A percentile compares a stretch with the other conserved stretches of the same genome.
These are phyloP conservation scores for Prosopis cineraria DNA, from an alignment of 306 rosid species.

Conservation along the genomic window DNA sequence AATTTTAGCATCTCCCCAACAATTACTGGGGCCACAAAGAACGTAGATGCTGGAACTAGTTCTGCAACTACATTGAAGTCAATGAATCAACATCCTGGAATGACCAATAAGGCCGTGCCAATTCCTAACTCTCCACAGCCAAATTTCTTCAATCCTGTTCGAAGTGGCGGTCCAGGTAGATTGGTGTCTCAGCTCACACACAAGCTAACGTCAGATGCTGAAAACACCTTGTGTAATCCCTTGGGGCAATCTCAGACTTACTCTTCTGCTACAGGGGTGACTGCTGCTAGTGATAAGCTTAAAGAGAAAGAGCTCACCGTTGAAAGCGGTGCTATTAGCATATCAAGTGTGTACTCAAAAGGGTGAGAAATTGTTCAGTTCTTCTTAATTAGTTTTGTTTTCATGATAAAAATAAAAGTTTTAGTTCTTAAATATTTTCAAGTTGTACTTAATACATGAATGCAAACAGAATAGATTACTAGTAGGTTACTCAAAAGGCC, in stretches of 20 bases:
- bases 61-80: conserved; percentile 61
- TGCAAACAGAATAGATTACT: not conserved
- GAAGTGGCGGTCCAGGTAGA: conserved; percentile 44
- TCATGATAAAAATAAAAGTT: not conserved
- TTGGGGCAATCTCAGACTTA: conserved; percentile 48
- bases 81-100: conserved; percentile 55
- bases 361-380: conserved; percentile 60
- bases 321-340: conserved; percentile 89
- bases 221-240: conserved; percentile 49
- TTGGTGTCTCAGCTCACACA: conserved; percentile 55
- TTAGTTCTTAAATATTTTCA: not conserved
- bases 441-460: not conserved
- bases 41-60: conserved; percentile 61
- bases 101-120: conserved; percentile 52
- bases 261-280: conserved; percentile 42
- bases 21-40: conserved; percentile 52
- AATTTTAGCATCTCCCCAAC: conserved; percentile 49
- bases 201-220: conserved; percentile 57
- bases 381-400: not conserved
- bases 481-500: conserved; percentile 1
- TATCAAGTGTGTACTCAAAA: conserved; percentile 89
- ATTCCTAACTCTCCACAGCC: conserved; percentile 61
- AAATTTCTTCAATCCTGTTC: conserved; percentile 53
- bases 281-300: conserved; percentile 59
- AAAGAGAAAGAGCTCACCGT: conserved; percentile 78